Percentiles rank a stretch among this genome's conserved stretches.
phyloP scores from a whole-genome alignment of 768 basidiomycete species.

The Flagelloscypha sp. region DNA sequence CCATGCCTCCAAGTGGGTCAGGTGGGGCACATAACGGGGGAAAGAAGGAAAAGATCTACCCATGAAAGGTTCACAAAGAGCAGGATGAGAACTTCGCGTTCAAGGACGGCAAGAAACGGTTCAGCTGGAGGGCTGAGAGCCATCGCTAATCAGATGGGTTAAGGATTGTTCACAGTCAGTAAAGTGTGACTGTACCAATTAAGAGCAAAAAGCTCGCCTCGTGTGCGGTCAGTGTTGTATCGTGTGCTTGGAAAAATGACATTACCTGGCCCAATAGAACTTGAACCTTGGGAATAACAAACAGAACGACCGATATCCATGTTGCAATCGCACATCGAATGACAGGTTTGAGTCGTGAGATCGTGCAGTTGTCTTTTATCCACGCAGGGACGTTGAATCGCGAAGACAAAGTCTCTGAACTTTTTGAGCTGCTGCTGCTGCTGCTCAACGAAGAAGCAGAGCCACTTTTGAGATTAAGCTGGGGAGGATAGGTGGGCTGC shows the following conservation, averaged over 20 bases:
- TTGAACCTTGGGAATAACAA: constrained; percentile 46
- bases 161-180: not conserved
- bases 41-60: constrained; percentile 33
- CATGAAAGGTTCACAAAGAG: constrained; percentile 41
- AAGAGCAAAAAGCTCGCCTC: constrained; percentile 61
- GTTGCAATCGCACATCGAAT: constrained; percentile 54
- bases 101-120: constrained; percentile 59
- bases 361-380: constrained; percentile 50
- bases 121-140: constrained; percentile 62
- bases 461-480: no score
- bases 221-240: not conserved
- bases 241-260: not conserved
- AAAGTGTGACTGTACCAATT: constrained; percentile 32
- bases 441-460: no score
- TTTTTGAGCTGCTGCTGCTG: no score
- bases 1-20: constrained; percentile 39
- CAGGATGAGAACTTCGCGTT: constrained; percentile 53
- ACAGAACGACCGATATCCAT: constrained; percentile 52
- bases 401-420: no score
- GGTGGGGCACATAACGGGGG: not conserved
- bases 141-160: constrained; percentile 31
- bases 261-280: constrained; percentile 49
- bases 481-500: no score
- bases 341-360: constrained; percentile 53
- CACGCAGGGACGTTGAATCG: no score